Conservation (phyloP, 1,139 yeast species). For the Yamadazyma taylorii region DNA sequence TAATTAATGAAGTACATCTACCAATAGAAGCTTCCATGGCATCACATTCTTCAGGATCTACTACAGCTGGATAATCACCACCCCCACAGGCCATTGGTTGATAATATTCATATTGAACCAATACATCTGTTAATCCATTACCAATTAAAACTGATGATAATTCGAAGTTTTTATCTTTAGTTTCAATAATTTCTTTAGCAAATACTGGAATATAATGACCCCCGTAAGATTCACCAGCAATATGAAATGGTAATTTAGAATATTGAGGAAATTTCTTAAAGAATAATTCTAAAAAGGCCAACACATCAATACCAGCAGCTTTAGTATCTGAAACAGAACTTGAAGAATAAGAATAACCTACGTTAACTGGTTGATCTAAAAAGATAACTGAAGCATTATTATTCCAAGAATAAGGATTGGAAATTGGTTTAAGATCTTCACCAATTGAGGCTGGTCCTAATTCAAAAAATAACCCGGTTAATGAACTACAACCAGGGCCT, state of each 20-base stretch:
- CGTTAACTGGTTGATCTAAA: slow-evolving; percentile 50
- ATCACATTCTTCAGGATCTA: slow-evolving; percentile 77
- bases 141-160: slow-evolving; percentile 90
- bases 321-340: slow-evolving; percentile 66
- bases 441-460: slow-evolving; percentile 44
- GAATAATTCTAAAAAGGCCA: slow-evolving; percentile 86
- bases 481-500: slow-evolving; percentile 48
- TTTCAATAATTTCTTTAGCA: slow-evolving; percentile 82
- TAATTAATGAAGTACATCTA: slow-evolving; percentile 77
- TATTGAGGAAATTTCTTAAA: slow-evolving; percentile 90
- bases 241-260: slow-evolving; percentile 73
- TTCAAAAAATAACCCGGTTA: slow-evolving; percentile 45
- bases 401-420: slow-evolving; percentile 46
- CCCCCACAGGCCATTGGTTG: slow-evolving; percentile 98
- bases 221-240: slow-evolving; percentile 98
- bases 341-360: slow-evolving; percentile 81
- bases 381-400: slow-evolving; percentile 45
- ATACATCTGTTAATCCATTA: slow-evolving; percentile 93
- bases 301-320: slow-evolving; percentile 91
- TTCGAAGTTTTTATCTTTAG: slow-evolving; percentile 75
- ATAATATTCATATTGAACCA: slow-evolving; percentile 83
- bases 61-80: slow-evolving; percentile 84
- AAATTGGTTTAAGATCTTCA: slow-evolving; percentile 34
- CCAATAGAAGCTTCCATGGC: slow-evolving; percentile 72
- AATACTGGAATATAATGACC: slow-evolving; percentile 97